phyloP scores from a whole-genome alignment of 2,329 filamentous ascomycete species.

The Blastomyces gilchristii region DNA sequence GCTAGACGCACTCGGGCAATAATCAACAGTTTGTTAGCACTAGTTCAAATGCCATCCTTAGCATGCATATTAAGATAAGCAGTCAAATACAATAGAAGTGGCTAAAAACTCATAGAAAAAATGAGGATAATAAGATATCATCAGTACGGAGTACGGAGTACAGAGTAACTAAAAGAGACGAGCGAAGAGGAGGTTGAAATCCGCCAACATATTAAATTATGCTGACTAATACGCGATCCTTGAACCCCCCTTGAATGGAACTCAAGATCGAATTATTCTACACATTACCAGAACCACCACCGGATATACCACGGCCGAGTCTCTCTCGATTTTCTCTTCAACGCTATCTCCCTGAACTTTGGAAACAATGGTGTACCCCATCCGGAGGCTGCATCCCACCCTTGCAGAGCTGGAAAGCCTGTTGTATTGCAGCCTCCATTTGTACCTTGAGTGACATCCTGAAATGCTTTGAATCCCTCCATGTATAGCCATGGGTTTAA shows the following conservation, averaged over 20 bases:
- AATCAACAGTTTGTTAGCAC: too few species aligned
- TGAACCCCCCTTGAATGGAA: too few species aligned
- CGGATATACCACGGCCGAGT: slow-evolving; percentile 2
- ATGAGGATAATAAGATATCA: too few species aligned
- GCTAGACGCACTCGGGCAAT: too few species aligned
- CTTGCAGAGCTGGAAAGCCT: slow-evolving; percentile 23
- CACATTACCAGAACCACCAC: background rate
- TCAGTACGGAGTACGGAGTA: too few species aligned
- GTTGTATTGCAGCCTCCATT: slow-evolving; percentile 25
- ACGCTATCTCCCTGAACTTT: background rate
- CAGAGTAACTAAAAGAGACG: too few species aligned
- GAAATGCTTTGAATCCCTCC: slow-evolving; percentile 19
- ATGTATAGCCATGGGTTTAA: slow-evolving; percentile 19
- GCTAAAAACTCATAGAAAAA: too few species aligned
- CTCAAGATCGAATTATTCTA: too few species aligned
- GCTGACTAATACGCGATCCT: background rate
- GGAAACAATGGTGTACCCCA: slow-evolving; percentile 21
- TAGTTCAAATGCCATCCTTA: too few species aligned
- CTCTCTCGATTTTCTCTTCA: background rate
- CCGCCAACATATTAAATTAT: too few species aligned
- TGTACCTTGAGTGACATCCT: slow-evolving; percentile 25
- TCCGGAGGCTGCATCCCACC: slow-evolving; percentile 29
- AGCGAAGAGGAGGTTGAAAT: background rate
- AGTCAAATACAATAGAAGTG: too few species aligned
- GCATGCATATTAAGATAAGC: too few species aligned